phyloP scores from a whole-genome alignment of 768 basidiomycete genomes.

The Calocybe cyanea region DNA sequence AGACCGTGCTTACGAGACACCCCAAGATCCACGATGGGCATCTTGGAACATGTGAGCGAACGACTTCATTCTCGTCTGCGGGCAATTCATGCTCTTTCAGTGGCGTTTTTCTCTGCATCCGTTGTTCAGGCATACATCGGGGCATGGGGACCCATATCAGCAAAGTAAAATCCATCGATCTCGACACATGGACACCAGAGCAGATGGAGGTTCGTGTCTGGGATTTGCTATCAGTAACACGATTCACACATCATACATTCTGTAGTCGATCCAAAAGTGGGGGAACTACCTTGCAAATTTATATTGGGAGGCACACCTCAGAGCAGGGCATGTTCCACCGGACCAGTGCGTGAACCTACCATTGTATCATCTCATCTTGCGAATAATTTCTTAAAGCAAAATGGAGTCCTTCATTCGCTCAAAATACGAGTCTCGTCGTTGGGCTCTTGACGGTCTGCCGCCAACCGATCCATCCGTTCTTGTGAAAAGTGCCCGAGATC shows the following conservation, averaged over 20 bases:
- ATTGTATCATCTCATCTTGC: background rate
- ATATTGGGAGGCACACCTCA: conserved; percentile 97
- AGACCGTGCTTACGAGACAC: background rate
- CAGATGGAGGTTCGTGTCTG: conserved; percentile 76
- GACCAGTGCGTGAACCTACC: conserved; percentile 72
- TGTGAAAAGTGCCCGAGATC: conserved; percentile 39
- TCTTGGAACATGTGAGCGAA: conserved; percentile 86
- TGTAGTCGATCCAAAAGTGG: conserved; percentile 87
- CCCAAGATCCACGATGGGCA: conserved; percentile 94
- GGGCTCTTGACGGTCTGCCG: conserved; percentile 88
- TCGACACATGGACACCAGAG: conserved; percentile 96
- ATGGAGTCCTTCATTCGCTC: conserved; percentile 97
- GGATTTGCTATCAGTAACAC: background rate
- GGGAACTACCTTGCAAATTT: conserved; percentile 89
- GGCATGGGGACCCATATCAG: conserved; percentile 99
- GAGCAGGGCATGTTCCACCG: conserved; percentile 84
- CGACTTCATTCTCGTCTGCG: background rate
- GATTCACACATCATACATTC: background rate
- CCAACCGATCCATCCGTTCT: conserved; percentile 80
- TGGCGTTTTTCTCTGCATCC: conserved; percentile 92
- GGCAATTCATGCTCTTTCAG: conserved; percentile 32
- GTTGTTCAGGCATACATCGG: conserved; percentile 96
- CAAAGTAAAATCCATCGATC: conserved; percentile 95
- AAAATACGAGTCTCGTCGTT: conserved; percentile 91
- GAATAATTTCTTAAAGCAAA: conserved; percentile 53